Evolutionary conservation across 768 basidiomycete genomes (phyloP).

Genomic region (Termitomyces sp.): DNA sequence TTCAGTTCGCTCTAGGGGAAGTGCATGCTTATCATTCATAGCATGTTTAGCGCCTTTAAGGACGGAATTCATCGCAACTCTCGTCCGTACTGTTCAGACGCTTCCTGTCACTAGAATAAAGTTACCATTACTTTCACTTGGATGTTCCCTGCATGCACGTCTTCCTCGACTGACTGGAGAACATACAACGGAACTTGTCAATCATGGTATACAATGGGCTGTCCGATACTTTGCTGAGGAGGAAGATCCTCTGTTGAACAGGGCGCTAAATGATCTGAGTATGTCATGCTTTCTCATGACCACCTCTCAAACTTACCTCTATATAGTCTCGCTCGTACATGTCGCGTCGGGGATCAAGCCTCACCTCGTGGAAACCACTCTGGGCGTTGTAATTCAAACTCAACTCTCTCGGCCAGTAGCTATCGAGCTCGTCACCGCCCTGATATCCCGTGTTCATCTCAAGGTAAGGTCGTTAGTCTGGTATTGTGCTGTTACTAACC

Average conservation of each 20-base stretch:
- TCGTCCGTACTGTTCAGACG: constrained; percentile 24
- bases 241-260: constrained; percentile 14
- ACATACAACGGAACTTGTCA: constrained; percentile 30
- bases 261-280: constrained; percentile 36
- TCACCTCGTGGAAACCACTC: constrained; percentile 67
- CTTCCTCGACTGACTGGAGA: constrained; percentile 19
- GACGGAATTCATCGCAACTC: constrained; percentile 15
- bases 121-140: constrained; percentile 29
- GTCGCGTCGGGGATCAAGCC: constrained; percentile 36
- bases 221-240: constrained; percentile 42
- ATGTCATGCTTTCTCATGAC: constrained; percentile 14
- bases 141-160: constrained; percentile 19
- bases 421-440: constrained; percentile 39
- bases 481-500: not conserved
- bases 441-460: constrained; percentile 42
- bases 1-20: constrained; percentile 15
- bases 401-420: constrained; percentile 42
- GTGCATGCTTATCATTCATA: constrained; percentile 27
- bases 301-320: constrained; percentile 4
- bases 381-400: constrained; percentile 60
- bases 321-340: constrained; percentile 28
- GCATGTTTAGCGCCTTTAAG: constrained; percentile 21
- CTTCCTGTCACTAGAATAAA: constrained; percentile 24
- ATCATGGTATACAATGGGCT: constrained; percentile 51
- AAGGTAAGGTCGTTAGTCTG: constrained; percentile 46